A percentile compares a stretch with the other conserved stretches of the same genome.
Conservation (phyloP, 108 stramenopile genomes). For the Nitzschia inconspicua region DNA sequence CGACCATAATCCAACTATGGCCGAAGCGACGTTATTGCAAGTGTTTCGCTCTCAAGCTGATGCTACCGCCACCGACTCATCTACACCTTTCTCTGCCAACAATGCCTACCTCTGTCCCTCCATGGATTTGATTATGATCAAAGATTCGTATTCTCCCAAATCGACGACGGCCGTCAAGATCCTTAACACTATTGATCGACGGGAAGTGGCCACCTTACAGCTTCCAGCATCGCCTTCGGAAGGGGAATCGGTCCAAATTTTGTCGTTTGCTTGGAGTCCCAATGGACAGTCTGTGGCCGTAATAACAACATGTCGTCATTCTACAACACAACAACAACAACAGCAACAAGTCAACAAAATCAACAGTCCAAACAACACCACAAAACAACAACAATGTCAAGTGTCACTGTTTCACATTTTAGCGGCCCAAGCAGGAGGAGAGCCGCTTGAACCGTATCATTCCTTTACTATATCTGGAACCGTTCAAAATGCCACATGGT, state of each 20-base stretch:
- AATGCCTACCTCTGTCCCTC: slow-evolving; percentile 68
- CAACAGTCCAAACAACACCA: no score
- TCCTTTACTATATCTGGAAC: slow-evolving; percentile 24
- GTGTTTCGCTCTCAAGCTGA: no score
- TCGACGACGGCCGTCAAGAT: slow-evolving; percentile 30
- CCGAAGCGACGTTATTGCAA: no score
- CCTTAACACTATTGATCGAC: slow-evolving; percentile 72
- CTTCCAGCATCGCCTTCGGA: background rate
- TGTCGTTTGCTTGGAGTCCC: slow-evolving; percentile 57
- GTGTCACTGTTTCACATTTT: no score
- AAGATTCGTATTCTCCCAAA: background rate
- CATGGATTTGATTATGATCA: slow-evolving; percentile 73
- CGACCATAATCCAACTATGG: no score
- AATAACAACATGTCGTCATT: no score
- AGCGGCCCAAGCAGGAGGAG: slow-evolving; percentile 19
- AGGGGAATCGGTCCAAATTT: slow-evolving; percentile 12
- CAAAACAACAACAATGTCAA: no score
- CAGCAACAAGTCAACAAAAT: no score
- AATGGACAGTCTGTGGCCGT: slow-evolving; percentile 72
- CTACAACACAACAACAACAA: no score
- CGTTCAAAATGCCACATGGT: slow-evolving; percentile 42
- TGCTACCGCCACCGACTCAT: no score
- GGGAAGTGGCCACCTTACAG: slow-evolving; percentile 45
- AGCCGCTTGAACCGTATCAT: slow-evolving; percentile 1
- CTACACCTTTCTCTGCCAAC: no score